Conservation (phyloP, 208 protist species). For the Spongospora subterranea region DNA sequence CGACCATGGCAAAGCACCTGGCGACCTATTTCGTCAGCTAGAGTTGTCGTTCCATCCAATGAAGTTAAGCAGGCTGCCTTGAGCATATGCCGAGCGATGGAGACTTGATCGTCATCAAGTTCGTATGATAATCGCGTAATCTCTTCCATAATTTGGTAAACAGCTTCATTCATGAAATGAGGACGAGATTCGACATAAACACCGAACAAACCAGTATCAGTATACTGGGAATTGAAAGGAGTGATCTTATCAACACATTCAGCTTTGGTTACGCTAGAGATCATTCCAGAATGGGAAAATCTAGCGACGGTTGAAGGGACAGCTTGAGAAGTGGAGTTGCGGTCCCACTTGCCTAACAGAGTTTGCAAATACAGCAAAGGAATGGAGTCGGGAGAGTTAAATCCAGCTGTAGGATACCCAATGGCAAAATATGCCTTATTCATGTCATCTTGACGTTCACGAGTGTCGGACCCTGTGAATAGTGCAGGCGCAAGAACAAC, state of each 20-base stretch:
- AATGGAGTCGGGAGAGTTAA: constrained; percentile 87
- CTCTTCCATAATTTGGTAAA: constrained; percentile 68
- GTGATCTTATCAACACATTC: constrained; percentile 71
- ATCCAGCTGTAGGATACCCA: constrained; percentile 81
- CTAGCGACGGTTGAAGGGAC: background rate
- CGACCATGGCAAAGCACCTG: constrained; percentile 89
- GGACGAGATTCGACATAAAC: constrained; percentile 70
- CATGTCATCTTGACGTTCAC: constrained; percentile 74
- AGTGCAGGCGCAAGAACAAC: constrained; percentile 76
- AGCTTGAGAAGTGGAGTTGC: background rate
- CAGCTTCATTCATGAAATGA: constrained; percentile 67
- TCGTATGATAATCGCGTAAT: constrained; percentile 56
- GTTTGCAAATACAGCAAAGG: constrained; percentile 73
- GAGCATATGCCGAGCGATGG: constrained; percentile 58
- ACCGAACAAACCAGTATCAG: constrained; percentile 83
- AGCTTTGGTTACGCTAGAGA: constrained; percentile 56
- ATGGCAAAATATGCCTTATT: constrained; percentile 72
- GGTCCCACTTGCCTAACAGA: constrained; percentile 64
- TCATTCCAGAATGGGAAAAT: background rate
- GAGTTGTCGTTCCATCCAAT: constrained; percentile 82
- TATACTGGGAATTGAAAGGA: constrained; percentile 79
- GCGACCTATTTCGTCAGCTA: constrained; percentile 92
- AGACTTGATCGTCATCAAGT: constrained; percentile 64
- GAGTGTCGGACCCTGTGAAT: constrained; percentile 74
- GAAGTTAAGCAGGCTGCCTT: constrained; percentile 14